Evolutionary conservation across 306 rosid genomes (phyloP).

Genomic region (Sindora glabra): DNA sequence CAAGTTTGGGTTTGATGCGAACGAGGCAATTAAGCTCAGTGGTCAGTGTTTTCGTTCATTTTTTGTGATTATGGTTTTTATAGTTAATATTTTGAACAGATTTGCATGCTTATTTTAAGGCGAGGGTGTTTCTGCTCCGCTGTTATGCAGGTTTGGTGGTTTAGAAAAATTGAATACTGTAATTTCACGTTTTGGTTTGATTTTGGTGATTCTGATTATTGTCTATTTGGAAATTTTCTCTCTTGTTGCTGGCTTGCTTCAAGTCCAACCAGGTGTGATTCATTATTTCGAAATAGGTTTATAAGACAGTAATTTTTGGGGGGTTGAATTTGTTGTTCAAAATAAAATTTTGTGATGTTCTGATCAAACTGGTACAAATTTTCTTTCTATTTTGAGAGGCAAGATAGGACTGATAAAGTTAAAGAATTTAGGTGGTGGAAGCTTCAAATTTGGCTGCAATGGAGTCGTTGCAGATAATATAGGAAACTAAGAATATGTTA

Average conservation of each 20-base stretch:
- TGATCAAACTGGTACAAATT: too few species aligned
- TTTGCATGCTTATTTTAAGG: background rate
- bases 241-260: background rate
- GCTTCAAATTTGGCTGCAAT: too few species aligned
- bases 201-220: conserved; percentile 5
- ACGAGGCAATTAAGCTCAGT: conserved; percentile 45
- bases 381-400: too few species aligned
- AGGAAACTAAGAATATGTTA: too few species aligned
- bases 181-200: background rate
- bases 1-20: conserved; percentile 47
- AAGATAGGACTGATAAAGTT: too few species aligned
- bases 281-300: background rate
- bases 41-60: conserved; percentile 27
- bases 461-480: too few species aligned
- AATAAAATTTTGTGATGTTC: background rate
- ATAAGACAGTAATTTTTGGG: background rate
- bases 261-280: background rate
- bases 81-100: background rate
- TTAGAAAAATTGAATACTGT: background rate
- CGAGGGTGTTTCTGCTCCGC: background rate
- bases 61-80: background rate
- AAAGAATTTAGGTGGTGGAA: too few species aligned
- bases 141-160: background rate
- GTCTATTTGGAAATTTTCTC: background rate
- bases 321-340: background rate